A percentile compares a stretch with the other conserved stretches of the same genome.
phyloP scores from a whole-genome alignment of 1,284 basidiomycete species.

The Sporisorium exsertum region DNA sequence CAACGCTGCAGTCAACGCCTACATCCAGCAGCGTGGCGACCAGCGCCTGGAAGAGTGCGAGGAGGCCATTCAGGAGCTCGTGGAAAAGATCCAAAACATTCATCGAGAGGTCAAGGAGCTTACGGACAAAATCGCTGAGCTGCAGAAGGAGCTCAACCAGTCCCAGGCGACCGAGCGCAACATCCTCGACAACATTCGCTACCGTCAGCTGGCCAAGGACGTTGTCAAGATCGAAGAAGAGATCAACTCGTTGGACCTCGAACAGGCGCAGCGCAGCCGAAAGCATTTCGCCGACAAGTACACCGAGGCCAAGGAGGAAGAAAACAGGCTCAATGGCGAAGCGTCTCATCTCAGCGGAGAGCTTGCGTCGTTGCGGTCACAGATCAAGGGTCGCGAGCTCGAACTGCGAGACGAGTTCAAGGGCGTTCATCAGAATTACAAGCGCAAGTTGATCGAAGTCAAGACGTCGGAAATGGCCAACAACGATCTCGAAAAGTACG shows the following conservation, averaged over 20 bases:
- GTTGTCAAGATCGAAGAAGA: constrained; percentile 79
- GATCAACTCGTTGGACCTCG: constrained; percentile 73
- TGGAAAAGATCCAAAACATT: constrained; percentile 41
- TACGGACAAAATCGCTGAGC: constrained; percentile 47
- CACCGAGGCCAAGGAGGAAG: constrained; percentile 77
- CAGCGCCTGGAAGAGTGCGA: constrained; percentile 52
- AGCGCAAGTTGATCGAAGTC: constrained; percentile 90
- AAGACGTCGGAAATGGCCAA: constrained; percentile 73
- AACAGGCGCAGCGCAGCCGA: constrained; percentile 67
- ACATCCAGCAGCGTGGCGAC: constrained; percentile 47
- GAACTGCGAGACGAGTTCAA: constrained; percentile 87
- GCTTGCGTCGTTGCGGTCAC: constrained; percentile 54
- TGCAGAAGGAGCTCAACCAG: constrained; percentile 69
- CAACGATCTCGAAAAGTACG: constrained; percentile 86
- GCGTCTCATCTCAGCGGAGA: constrained; percentile 68
- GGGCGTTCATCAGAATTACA: constrained; percentile 85
- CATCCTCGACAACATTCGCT: constrained; percentile 86
- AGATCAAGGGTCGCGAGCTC: constrained; percentile 73
- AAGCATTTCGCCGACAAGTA: constrained; percentile 87
- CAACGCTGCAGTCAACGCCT: constrained; percentile 41
- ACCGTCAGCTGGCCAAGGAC: constrained; percentile 78
- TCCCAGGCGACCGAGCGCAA: constrained; percentile 73
- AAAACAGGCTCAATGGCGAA: constrained; percentile 79
- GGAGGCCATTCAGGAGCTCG: constrained; percentile 61
- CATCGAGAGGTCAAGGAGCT: constrained; percentile 46